Percentiles rank a stretch among this genome's conserved stretches.
Evolutionary conservation across 2,329 filamentous ascomycete genomes (phyloP).

Genomic region (Diaporthe citri): DNA sequence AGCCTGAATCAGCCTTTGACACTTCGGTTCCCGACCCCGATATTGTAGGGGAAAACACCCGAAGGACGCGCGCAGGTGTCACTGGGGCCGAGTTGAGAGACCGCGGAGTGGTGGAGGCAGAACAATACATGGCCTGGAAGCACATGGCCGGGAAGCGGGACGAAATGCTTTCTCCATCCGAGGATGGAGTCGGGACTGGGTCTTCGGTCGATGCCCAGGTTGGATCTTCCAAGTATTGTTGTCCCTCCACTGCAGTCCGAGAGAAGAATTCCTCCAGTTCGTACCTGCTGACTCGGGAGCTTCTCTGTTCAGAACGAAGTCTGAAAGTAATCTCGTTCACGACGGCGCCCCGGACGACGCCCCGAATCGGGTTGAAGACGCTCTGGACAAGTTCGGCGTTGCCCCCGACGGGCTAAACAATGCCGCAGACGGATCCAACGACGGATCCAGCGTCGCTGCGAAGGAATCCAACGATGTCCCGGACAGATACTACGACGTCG

Average conservation of each 20-base stretch:
- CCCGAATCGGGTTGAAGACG: not conserved
- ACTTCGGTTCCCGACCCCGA: not conserved
- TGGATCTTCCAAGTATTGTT: not conserved
- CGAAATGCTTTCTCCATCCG: no score
- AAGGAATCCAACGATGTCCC: not conserved
- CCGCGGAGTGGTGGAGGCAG: not conserved
- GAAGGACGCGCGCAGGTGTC: not conserved
- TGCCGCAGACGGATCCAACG: not conserved
- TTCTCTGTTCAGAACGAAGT: not conserved
- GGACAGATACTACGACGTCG: not conserved
- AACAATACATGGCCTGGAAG: not conserved
- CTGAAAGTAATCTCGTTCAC: not conserved
- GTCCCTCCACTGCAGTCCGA: not conserved
- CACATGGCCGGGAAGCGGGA: not conserved
- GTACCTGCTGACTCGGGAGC: not conserved
- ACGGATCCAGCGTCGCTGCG: not conserved
- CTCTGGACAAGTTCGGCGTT: not conserved
- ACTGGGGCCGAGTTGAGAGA: not conserved
- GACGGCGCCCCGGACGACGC: not conserved
- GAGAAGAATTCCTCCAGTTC: not conserved
- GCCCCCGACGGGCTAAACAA: not conserved
- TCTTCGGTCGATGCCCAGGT: not conserved
- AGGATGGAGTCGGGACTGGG: not conserved
- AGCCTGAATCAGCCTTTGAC: not conserved
- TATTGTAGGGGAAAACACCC: no score